These are phyloP conservation scores for Stephania cephalantha DNA, from an alignment of 164 flowering plant species.

Conservation along the genomic window DNA sequence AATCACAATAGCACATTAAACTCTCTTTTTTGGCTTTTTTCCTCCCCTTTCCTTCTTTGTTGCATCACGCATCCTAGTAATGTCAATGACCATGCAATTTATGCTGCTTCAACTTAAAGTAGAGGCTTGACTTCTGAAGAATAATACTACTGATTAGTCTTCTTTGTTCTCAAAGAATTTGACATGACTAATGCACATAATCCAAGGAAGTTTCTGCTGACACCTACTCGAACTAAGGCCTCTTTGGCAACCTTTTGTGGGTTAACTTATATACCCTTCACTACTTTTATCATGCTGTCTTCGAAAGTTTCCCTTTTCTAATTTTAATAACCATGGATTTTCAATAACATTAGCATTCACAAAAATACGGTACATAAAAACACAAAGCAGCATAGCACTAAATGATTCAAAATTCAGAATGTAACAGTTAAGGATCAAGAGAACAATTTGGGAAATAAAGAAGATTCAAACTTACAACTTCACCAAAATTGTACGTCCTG, in stretches of 20 bases:
- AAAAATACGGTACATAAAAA: not conserved
- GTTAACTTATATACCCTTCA: not conserved
- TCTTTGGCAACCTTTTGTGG: not conserved
- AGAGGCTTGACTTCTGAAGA: not conserved
- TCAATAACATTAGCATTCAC: not conserved
- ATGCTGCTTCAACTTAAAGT: not conserved
- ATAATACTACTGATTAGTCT: not conserved
- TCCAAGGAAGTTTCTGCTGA: not conserved
- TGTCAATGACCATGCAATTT: not conserved
- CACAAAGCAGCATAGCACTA: not conserved
- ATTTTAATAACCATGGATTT: not conserved
- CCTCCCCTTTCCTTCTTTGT: not conserved
- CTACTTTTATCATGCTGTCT: not conserved
- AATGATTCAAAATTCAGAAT: not conserved
- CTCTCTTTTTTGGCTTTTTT: not conserved
- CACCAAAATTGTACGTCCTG: slow-evolving; percentile 97
- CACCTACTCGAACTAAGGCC: not conserved
- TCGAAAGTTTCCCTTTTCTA: not conserved
- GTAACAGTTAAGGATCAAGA: not conserved
- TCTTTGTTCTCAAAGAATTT: not conserved
- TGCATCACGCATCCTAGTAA: not conserved
- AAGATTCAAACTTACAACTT: slow-evolving; percentile 59
- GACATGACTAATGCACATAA: not conserved
- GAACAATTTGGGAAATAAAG: not conserved
- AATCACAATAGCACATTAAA: not conserved